Evolutionary conservation across 2,329 filamentous ascomycete genomes (phyloP).

Genomic region (Botrytis byssoidea): DNA sequence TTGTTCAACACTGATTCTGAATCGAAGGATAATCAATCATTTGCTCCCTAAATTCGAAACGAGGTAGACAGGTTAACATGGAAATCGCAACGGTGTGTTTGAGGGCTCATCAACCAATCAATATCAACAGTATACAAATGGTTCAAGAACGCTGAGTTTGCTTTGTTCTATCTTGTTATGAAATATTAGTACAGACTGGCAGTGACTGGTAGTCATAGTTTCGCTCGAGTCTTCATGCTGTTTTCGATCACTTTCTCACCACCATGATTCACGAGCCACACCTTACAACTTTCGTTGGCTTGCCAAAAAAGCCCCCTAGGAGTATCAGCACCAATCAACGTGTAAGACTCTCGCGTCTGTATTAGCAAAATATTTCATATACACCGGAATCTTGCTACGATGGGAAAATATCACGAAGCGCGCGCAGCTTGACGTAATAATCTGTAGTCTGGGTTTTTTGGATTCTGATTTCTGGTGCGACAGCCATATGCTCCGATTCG

Average conservation of each 20-base stretch:
- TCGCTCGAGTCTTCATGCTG: neutral
- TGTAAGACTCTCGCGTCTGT: neutral
- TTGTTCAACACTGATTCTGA: neutral
- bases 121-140: neutral
- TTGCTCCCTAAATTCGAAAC: neutral
- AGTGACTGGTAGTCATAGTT: neutral
- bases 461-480: neutral
- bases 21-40: neutral
- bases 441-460: neutral
- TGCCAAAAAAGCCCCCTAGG: neutral
- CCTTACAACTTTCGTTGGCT: neutral
- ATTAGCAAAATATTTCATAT: neutral
- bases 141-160: neutral
- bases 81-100: neutral
- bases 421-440: neutral
- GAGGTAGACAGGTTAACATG: too few species aligned
- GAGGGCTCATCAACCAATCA: neutral
- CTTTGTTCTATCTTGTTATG: neutral
- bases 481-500: neutral
- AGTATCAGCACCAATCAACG: neutral
- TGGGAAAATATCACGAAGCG: too few species aligned
- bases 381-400: neutral
- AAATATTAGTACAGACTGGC: neutral
- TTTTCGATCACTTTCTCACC: neutral
- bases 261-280: neutral